Evolutionary conservation across 2,329 filamentous ascomycete species (phyloP).

Genomic region (Ophiosphaerella herpotricha): DNA sequence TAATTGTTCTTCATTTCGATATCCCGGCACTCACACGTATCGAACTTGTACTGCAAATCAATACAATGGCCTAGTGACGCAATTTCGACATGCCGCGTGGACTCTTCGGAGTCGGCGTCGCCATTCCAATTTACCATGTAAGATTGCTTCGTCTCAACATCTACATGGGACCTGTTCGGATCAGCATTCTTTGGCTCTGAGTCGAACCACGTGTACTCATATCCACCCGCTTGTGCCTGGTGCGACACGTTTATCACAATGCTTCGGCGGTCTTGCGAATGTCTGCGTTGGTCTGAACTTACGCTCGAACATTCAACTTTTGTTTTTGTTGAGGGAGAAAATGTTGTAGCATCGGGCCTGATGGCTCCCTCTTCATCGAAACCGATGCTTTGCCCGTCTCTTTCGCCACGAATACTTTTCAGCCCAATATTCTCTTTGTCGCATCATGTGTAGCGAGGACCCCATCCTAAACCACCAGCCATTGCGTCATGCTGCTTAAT

Average conservation of each 20-base stretch:
- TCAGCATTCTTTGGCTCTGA: conserved; percentile 25
- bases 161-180: conserved; percentile 27
- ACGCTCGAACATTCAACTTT: not conserved
- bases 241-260: conserved; percentile 32
- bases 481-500: no score
- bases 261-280: conserved; percentile 23
- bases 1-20: not conserved
- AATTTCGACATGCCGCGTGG: conserved; percentile 69
- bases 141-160: conserved; percentile 42
- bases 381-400: no score
- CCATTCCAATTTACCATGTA: conserved; percentile 79
- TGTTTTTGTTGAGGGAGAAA: conserved; percentile 2
- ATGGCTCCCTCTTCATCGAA: conserved; percentile 3
- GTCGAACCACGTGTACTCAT: conserved; percentile 45
- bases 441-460: not conserved
- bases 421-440: not conserved
- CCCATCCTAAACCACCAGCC: not conserved
- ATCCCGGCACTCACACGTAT: conserved; percentile 69
- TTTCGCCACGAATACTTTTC: no score
- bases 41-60: conserved; percentile 73
- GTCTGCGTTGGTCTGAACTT: conserved; percentile 7
- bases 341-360: conserved; percentile 9
- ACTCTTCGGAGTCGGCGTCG: conserved; percentile 72
- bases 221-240: conserved; percentile 43
- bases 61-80: conserved; percentile 80